Percentiles rank a stretch among this genome's conserved stretches.
Evolutionary conservation across 768 basidiomycete genomes (phyloP).

Genomic region (Agrocybe praecox): DNA sequence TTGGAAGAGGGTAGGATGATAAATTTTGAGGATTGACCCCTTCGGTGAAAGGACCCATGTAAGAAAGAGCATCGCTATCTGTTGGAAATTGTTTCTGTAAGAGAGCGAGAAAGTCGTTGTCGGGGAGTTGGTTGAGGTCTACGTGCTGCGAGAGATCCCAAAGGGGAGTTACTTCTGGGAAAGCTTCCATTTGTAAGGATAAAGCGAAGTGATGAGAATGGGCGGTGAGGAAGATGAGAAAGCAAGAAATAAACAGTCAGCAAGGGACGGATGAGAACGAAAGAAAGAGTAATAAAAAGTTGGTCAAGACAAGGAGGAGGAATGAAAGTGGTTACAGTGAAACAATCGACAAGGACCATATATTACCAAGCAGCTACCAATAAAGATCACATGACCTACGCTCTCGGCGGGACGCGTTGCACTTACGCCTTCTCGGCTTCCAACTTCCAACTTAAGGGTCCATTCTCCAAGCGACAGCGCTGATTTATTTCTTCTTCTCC

Average conservation of each 20-base stretch:
- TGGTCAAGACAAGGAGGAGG: not conserved
- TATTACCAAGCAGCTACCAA: not conserved
- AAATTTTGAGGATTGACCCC: slow-evolving; percentile 65
- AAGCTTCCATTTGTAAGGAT: slow-evolving; percentile 49
- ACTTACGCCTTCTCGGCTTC: not conserved
- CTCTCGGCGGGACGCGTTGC: not conserved
- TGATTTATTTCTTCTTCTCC: not conserved
- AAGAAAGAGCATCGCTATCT: slow-evolving; percentile 14
- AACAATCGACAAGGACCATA: slow-evolving; percentile 2
- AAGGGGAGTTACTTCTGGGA: slow-evolving; percentile 48
- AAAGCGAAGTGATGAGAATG: slow-evolving; percentile 2
- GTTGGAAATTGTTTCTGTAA: slow-evolving; percentile 74
- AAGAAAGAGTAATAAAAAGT: not conserved
- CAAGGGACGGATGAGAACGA: not conserved
- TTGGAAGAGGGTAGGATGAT: slow-evolving; percentile 49
- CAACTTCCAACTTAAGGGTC: not conserved
- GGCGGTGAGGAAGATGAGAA: slow-evolving; percentile 1
- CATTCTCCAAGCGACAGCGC: not conserved
- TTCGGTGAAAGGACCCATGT: slow-evolving; percentile 32
- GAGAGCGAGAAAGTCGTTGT: slow-evolving; percentile 77
- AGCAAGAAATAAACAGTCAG: not conserved
- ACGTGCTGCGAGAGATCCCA: slow-evolving; percentile 70
- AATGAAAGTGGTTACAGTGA: slow-evolving; percentile 2
- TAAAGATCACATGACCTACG: not conserved
- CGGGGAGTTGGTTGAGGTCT: slow-evolving; percentile 64